Evolutionary conservation across 2,329 filamentous ascomycete species (phyloP), one percentile per base, ranked within the genome.

Genomic region (Lasiodiplodia gonubiensis): DNA sequence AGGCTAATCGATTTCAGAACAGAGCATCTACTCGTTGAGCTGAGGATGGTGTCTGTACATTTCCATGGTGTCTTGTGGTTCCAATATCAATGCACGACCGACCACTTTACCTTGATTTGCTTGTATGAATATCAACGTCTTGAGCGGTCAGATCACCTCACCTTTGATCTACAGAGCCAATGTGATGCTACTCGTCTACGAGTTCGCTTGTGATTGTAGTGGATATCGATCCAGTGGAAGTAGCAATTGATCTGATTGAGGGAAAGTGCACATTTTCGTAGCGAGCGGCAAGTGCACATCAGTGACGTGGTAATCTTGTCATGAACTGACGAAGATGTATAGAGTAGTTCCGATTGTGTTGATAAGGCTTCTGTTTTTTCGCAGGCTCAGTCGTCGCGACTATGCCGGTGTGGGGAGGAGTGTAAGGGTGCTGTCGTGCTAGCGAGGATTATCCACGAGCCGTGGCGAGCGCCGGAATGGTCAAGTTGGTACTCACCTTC

Each of bases 391-490:
- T 21, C 6, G 42, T 46, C 18, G 42, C 11, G 42, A 46, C 21
- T 46, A 14, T 46, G 16, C 42, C 21, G 42, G n/a, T 46, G 42
- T 21, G 42, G 42, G 18, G 42, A 46, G 42, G 18, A 10, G 42
- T 46, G 42, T 46, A 46, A 46, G 42, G 42, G 42, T 11, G 42
- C n/a, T 46, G 42, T 46, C 42, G 42, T 52, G 49, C 49, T 52
- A 25, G 25, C 49, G 25, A 52, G 49, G 23, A 30, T 39, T 57
- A 8, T 23, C n/a, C 10, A 57, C n/a, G 30, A 63, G 33, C n/a
- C 23, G 23, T 46, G 12, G 33, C 16, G 23, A 21, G 21, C 25
- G 0, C 8, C 23, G 27, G 14, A 21, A 18, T 4, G 12, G 25
- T 8, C 6, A 48, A 30, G 7, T 10, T 46, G 18, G 16, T 8